Evolutionary conservation across 345 rosid species (phyloP), one percentile per base, ranked within the genome.

Genomic region (Boechera stricta): DNA sequence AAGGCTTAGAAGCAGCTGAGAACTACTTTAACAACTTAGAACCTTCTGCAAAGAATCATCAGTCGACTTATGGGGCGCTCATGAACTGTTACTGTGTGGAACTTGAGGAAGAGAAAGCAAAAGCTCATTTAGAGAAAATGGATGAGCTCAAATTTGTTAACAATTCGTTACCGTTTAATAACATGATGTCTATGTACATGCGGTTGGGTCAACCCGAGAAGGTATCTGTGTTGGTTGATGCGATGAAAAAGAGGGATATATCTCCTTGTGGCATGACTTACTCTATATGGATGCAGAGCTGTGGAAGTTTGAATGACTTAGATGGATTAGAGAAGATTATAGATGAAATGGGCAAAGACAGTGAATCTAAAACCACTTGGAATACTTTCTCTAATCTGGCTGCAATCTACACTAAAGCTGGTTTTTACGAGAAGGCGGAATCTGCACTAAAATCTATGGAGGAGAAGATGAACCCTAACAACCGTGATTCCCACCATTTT

Each of bases 281-380:
- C 53, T 64, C 64, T 15, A 21, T 86, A 1, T 89, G 87, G 98
- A 86, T 94, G 90, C 90, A 87, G 75, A 87, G 93, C 81, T 86
- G 57, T 49, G 82, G 84, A 1, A 47, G 59, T 33, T 77, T 85
- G 33, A 82, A 86, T 51, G 90, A 89, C 47, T 44, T 89, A 1
- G 87, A 87, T 5, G 78, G 77, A 44, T 8, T 78, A 52, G 76
- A 79, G 41, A 79, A 68, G 66, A 16, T 79, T 64, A 29, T 80
- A 29, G 77, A 73, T 35, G 91, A 89, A 80, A 73, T 90, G 84
- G 13, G 45, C 1, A 79, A 72, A 11, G 79, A 73, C 29, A 44
- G 67, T 12, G 73, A 83, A 64, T 78, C 39, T 13, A 79, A 79
- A 26, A 72, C 62, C 16, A 64, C 80, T 68, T 92, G 93, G 97